Evolutionary conservation across 2,329 filamentous ascomycete genomes (phyloP), one percentile per base, ranked within the genome.

Genomic region (Nothophaeocryptopus gaeumannii): DNA sequence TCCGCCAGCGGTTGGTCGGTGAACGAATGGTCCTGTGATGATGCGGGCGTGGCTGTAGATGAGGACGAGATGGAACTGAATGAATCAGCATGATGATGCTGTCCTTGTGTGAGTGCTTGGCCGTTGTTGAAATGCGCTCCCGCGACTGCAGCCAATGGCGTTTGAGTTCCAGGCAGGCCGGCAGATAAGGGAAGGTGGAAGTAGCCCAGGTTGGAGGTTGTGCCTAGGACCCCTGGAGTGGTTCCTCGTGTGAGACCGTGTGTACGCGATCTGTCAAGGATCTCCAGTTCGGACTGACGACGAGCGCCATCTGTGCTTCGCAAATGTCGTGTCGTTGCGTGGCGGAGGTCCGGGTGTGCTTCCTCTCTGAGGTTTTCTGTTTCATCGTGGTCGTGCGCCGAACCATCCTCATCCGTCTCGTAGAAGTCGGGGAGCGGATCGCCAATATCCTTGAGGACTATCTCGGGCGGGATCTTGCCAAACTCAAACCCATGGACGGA

Each of bases 391-490:
- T 66, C 69, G 33, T 76, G 78, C 34, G 80, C 79, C 20, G 81
- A 76, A 15, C 80, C 79, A 52, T 86, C 85, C 33, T 83, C 75
- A 20, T 87, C 83, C 60, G 88, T 84, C 62, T 96, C 93, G 74
- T 99, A 99, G 67, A 99, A 99, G 64, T 99, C 93, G 0, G 90
- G 85, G 51, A 97, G 79, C 2, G 93, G 93, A 67, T 99, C 91
- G 61, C 92, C 95, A 54, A 99, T 91, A 69, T 97, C 93, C 72
- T 96, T 97, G 63, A 99, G 85, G 66, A 95, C 89, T 36, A 99
- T 81, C 60, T 88, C 81, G 1, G 93, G 93, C 34, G 88, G 78
- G 42, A 92, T 83, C 26, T 78, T 82, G 40, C 93, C 93, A 68
- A 99, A 96, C 57, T 92, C 85, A 72, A 99, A 99, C 54, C 88